phyloP scores from a whole-genome alignment of 139 green algal species.

The Penium margaritaceum region DNA sequence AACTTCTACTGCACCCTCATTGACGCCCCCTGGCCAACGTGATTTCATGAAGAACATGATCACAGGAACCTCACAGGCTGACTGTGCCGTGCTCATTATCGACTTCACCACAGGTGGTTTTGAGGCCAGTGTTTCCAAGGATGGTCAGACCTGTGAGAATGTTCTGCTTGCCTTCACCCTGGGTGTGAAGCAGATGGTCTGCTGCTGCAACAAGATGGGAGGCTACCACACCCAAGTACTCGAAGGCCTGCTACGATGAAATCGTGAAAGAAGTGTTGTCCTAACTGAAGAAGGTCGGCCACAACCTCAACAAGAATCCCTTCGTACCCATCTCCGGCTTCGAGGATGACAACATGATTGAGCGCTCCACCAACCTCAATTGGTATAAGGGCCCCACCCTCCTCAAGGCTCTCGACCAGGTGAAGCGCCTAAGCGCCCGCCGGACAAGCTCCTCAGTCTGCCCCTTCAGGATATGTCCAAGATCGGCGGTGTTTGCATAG shows the following conservation, averaged over 20 bases:
- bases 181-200: not conserved
- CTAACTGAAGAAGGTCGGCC: slow-evolving; percentile 76
- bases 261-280: slow-evolving; percentile 92
- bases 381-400: slow-evolving; percentile 83
- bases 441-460: slow-evolving; percentile 46
- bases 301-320: slow-evolving; percentile 76
- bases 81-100: slow-evolving; percentile 79
- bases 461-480: slow-evolving; percentile 84
- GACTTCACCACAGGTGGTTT: slow-evolving; percentile 65
- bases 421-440: slow-evolving; percentile 46
- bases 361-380: slow-evolving; percentile 82
- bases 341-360: slow-evolving; percentile 98
- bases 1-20: slow-evolving; percentile 93
- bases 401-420: slow-evolving; percentile 56
- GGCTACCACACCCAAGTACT: slow-evolving; percentile 81
- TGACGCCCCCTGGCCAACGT: slow-evolving; percentile 71
- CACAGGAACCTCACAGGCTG: slow-evolving; percentile 63
- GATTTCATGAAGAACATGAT: slow-evolving; percentile 99
- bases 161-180: not conserved
- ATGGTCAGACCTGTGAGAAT: slow-evolving; percentile 79
- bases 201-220: slow-evolving; percentile 48
- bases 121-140: slow-evolving; percentile 50
- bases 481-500: slow-evolving; percentile 97
- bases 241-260: slow-evolving; percentile 85
- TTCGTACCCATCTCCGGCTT: slow-evolving; percentile 97